Evolutionary conservation across 1,139 yeast genomes (phyloP).

Genomic region (Hyphopichia burtonii): DNA sequence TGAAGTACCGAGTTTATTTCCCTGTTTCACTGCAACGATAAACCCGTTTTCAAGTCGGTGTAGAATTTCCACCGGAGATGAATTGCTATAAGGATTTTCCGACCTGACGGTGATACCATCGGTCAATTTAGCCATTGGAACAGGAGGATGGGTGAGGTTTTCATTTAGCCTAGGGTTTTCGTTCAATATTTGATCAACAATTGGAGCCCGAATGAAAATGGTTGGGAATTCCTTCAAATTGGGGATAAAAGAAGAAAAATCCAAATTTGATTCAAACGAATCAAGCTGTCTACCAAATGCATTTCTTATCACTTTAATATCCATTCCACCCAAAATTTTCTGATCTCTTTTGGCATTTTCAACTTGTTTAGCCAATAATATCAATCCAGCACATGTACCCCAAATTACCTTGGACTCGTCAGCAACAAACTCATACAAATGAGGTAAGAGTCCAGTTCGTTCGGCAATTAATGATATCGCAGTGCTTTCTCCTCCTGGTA

Average conservation of each 20-base stretch:
- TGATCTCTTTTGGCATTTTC: constrained; percentile 59
- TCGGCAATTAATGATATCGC: constrained; percentile 73
- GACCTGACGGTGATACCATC: constrained; percentile 23
- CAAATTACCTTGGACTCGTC: constrained; percentile 55
- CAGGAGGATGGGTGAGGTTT: background rate
- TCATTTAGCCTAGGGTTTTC: constrained; percentile 4
- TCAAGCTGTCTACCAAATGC: constrained; percentile 81
- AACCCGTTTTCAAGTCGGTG: constrained; percentile 38
- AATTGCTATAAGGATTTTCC: constrained; percentile 24
- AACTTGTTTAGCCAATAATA: constrained; percentile 60
- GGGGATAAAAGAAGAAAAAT: constrained; percentile 47
- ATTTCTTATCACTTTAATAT: constrained; percentile 64
- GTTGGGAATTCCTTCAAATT: constrained; percentile 49
- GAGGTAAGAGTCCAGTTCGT: constrained; percentile 56
- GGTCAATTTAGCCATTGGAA: constrained; percentile 10
- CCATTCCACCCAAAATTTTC: constrained; percentile 61
- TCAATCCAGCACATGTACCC: constrained; percentile 90
- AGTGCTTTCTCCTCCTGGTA: constrained; percentile 86
- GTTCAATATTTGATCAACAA: constrained; percentile 33
- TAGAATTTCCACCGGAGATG: constrained; percentile 41
- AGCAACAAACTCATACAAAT: constrained; percentile 53
- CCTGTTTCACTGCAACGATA: constrained; percentile 75
- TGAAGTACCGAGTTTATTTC: constrained; percentile 66
- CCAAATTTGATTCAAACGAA: constrained; percentile 55
- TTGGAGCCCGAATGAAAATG: constrained; percentile 79